A percentile compares a stretch with the other conserved stretches of the same genome.
These are phyloP conservation scores for Beverwykella pulmonaria DNA, from an alignment of 495 filamentous ascomycete species.

Conservation along the genomic window DNA sequence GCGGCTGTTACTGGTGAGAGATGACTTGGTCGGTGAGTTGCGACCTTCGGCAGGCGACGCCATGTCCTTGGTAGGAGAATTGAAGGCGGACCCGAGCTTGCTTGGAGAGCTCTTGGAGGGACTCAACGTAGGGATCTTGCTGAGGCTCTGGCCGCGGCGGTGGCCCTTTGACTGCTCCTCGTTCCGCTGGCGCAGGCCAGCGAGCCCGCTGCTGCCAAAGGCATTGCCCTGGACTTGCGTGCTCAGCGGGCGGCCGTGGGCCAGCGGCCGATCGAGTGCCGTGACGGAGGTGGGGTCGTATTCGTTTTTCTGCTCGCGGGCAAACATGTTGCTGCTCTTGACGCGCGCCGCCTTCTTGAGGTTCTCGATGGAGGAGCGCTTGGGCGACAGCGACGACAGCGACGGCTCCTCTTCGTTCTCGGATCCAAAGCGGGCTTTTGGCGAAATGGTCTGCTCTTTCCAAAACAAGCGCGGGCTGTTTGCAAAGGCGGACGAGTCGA, in stretches of 20 bases:
- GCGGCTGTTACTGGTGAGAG: slow-evolving; percentile 62
- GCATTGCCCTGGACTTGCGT: slow-evolving; percentile 67
- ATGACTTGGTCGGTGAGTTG: slow-evolving; percentile 82
- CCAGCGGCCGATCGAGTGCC: slow-evolving; percentile 75
- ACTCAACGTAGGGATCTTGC: slow-evolving; percentile 43
- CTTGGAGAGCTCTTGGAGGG: slow-evolving; percentile 38
- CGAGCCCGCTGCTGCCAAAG: slow-evolving; percentile 51
- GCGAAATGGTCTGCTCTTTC: slow-evolving; percentile 70
- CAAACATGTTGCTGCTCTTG: slow-evolving; percentile 95
- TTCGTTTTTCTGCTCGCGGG: slow-evolving; percentile 82
- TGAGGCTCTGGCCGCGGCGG: slow-evolving; percentile 45
- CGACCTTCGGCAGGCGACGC: slow-evolving; percentile 74
- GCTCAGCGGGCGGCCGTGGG: slow-evolving; percentile 59
- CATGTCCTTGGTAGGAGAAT: slow-evolving; percentile 45
- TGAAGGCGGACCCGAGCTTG: slow-evolving; percentile 24
- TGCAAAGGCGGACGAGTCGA: slow-evolving; percentile 57
- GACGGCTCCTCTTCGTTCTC: slow-evolving; percentile 72
- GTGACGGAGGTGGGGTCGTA: slow-evolving; percentile 82
- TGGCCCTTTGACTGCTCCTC: slow-evolving; percentile 41
- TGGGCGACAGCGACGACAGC: slow-evolving; percentile 55
- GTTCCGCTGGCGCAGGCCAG: slow-evolving; percentile 50
- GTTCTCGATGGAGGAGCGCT: slow-evolving; percentile 88
- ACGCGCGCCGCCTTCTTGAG: slow-evolving; percentile 91
- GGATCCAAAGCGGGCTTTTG: slow-evolving; percentile 62
- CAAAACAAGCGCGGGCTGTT: slow-evolving; percentile 78